Evolutionary conservation across 495 filamentous ascomycete genomes (phyloP), one percentile per base, ranked within the genome.

Genomic region (Aspergillus asperescens): DNA sequence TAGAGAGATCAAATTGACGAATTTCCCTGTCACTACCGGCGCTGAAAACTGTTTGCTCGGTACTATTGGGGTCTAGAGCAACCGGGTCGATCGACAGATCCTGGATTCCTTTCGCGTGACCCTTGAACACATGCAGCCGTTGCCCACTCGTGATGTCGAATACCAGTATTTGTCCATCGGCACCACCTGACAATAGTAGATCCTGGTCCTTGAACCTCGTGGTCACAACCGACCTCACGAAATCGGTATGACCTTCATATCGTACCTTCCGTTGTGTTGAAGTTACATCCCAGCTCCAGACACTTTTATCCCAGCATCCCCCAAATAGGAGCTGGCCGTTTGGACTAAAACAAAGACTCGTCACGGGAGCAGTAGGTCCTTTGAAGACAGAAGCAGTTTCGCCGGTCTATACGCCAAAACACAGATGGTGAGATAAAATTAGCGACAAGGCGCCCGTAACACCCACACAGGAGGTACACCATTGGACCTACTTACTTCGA

Each of bases 271-370:
- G 75, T 10, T 74, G 60, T 20, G 74, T 71, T 2, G 81, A 82
- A 16, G 70, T 59, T 29, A 83, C 72, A 56, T 86, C 76, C 88
- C 88, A 95, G 27, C 87, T 86, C 82, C 84, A 95, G 35, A 97
- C 78, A 19, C 77, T 74, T 67, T 94, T 95, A 73, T 98, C 90
- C 93, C 93, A 98, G 55, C 85, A 88, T 20, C 90, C 90, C 23
- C 88, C 88, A 66, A 90, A 96, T 41, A 97, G 56, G 1, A 78
- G 81, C 19, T 71, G 71, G 34, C 72, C 74, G 44, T 72, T 70
- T 0, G 81, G 75, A 24, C 85, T 83, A 25, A 95, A 72, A 23
- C 85, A 84, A 41, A 96, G 64, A 56, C 83, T 87, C 19, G 89
- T 89, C 19, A 95, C 64, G 1, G 93, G 93, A 10, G 89, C 83